Evolutionary conservation across 306 rosid genomes (phyloP).

Genomic region (Psophocarpus tetragonolobus): DNA sequence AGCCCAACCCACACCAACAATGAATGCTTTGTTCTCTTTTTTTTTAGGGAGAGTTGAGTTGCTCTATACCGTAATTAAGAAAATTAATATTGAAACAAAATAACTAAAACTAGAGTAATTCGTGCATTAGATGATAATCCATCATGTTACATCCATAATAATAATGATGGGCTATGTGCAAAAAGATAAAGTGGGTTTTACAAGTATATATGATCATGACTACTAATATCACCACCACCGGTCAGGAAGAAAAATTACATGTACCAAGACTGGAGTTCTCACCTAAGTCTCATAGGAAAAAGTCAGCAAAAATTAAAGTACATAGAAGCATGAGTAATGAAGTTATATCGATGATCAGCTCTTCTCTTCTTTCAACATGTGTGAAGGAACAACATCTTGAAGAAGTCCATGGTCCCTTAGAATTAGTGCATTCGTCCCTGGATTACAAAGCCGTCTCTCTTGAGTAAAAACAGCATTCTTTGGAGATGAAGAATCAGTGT

Average conservation of each 20-base stretch:
- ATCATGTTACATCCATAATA: conserved; percentile 28
- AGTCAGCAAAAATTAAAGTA: conserved; percentile 45
- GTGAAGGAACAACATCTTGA: conserved; percentile 75
- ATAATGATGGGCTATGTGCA: conserved; percentile 42
- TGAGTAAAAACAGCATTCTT: conserved; percentile 34
- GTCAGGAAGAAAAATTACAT: conserved; percentile 50
- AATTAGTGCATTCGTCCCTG: conserved; percentile 34
- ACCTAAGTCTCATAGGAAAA: conserved; percentile 38
- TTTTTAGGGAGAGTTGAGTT: neutral
- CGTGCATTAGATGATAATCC: conserved; percentile 42
- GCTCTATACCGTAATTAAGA: neutral
- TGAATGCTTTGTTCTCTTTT: neutral
- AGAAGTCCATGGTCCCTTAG: conserved; percentile 71
- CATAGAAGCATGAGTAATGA: conserved; percentile 27
- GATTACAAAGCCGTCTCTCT: conserved; percentile 54
- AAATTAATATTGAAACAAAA: neutral
- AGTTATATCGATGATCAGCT: conserved; percentile 25
- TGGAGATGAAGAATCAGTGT: conserved; percentile 23
- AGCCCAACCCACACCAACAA: conserved; percentile 32
- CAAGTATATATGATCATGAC: conserved; percentile 34
- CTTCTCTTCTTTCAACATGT: conserved; percentile 66
- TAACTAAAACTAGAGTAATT: neutral
- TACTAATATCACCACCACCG: conserved; percentile 38
- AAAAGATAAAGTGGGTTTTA: conserved; percentile 44
- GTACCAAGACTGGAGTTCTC: conserved; percentile 35